These are phyloP conservation scores for Saccharomycopsis sp. DNA, from an alignment of 805 yeast genomes.

Conservation along the genomic window DNA sequence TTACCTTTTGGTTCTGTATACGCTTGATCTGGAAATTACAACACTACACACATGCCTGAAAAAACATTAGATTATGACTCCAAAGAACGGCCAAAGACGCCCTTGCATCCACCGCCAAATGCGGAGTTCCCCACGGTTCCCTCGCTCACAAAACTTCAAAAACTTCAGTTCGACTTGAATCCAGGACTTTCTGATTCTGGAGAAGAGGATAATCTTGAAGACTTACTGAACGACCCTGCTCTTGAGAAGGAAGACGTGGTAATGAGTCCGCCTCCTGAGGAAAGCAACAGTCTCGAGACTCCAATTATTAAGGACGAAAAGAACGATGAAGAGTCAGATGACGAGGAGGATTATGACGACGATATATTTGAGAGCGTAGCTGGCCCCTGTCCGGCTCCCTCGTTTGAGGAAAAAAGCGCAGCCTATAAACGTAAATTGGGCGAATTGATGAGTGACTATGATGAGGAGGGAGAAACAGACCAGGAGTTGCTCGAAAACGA, in stretches of 20 bases:
- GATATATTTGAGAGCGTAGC: background rate
- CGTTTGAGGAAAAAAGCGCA: background rate
- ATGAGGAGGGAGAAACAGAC: background rate
- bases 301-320: too few species aligned
- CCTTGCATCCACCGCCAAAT: conserved; percentile 16
- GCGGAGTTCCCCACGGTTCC: conserved; percentile 13
- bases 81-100: conserved; percentile 14
- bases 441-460: background rate
- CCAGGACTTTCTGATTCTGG: conserved; percentile 20
- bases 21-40: too few species aligned
- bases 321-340: background rate
- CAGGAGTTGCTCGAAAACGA: background rate
- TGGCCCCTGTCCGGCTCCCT: background rate
- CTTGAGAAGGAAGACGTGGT: background rate
- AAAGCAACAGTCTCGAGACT: background rate
- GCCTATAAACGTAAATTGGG: background rate
- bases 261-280: background rate
- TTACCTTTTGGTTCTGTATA: too few species aligned
- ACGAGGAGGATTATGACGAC: conserved; percentile 6
- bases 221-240: background rate
- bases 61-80: conserved; percentile 7
- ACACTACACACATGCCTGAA: too few species aligned
- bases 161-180: conserved; percentile 17
- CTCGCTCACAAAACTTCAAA: conserved; percentile 1
- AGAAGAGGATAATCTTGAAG: background rate